Conservation (phyloP, 2,329 filamentous ascomycete species). For the Pseudopithomyces maydicus region DNA sequence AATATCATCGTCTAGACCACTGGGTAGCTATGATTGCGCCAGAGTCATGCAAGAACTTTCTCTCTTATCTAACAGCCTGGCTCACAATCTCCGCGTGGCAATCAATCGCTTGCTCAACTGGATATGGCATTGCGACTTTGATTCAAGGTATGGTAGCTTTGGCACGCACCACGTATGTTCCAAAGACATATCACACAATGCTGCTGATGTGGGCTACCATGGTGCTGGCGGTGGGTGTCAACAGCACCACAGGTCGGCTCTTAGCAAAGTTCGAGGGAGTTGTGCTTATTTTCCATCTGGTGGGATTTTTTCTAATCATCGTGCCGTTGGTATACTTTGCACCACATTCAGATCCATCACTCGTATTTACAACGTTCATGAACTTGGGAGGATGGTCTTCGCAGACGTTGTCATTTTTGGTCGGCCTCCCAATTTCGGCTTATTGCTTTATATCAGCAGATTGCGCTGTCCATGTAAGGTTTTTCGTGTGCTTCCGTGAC, state of each 20-base stretch:
- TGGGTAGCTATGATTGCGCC: too few species aligned
- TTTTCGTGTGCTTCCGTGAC: too few species aligned
- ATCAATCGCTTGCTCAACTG: not conserved
- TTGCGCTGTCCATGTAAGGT: too few species aligned
- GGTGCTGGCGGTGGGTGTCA: conserved; percentile 43
- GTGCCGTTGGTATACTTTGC: conserved; percentile 31
- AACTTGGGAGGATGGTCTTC: conserved; percentile 48
- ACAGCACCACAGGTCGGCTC: conserved; percentile 46
- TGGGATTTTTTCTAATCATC: conserved; percentile 55
- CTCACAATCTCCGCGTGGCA: not conserved
- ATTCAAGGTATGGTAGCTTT: not conserved
- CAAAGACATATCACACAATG: conserved; percentile 52
- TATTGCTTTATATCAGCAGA: too few species aligned
- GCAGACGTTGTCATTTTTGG: conserved; percentile 39
- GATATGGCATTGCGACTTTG: not conserved
- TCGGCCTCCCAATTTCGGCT: conserved; percentile 36
- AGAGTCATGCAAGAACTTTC: too few species aligned
- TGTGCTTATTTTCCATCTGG: conserved; percentile 52
- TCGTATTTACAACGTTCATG: conserved; percentile 49
- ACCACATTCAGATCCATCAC: not conserved
- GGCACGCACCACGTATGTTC: conserved; percentile 22
- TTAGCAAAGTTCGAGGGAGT: conserved; percentile 52
- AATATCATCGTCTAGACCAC: conserved; percentile 9
- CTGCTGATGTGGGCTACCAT: conserved; percentile 51
- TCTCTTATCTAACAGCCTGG: too few species aligned